Evolutionary conservation across 2,329 filamentous ascomycete genomes (phyloP), one percentile per base, ranked within the genome.

Genomic region (Oidium heveae): DNA sequence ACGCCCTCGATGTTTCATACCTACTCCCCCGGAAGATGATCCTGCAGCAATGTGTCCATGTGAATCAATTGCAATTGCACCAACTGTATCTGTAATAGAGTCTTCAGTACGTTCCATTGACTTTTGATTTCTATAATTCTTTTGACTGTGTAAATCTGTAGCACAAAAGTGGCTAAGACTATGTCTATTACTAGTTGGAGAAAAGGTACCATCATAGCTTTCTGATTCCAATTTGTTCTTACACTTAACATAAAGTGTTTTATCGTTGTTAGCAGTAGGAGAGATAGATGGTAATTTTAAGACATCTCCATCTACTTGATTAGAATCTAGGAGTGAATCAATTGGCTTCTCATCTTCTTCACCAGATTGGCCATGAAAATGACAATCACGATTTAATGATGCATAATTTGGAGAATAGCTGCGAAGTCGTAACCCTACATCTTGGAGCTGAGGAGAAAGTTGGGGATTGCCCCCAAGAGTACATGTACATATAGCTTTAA

Each of bases 21-120:
- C 89, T 65, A 98, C 98, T 1, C 91, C 91, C 6, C 91, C 91
- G 16, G 93, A 98, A 1, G 91, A 98, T 1, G 91, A 94, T 16
- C 84, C 91, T 4, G 89, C 91, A 4, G 93, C 89, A 64, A 98
- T 94, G 56, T 83, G 82, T 16, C 91, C 91, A 61, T 75, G 77
- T 52, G 76, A 75, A 63, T 98, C 91, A 58, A 98, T 81, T 12
- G 87, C 91, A 63, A 98, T 94, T 32, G 88, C 91, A 47, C 93
- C 91, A 56, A 98, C 87, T 13, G 91, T 98, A 69, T 98, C 91
- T 2, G 83, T 93, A 61, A 98, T 75, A 28, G 68, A 74, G 62
- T 83, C 75, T 58, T 86, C 63, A n/a, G 15, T 39, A 56, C 15
- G 34, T 59, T 58, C 6, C 43, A 43, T 8, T 56, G 59, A 2